phyloP scores from a whole-genome alignment of 148 eudicot genomes.

The Fagopyrum tataricum region DNA sequence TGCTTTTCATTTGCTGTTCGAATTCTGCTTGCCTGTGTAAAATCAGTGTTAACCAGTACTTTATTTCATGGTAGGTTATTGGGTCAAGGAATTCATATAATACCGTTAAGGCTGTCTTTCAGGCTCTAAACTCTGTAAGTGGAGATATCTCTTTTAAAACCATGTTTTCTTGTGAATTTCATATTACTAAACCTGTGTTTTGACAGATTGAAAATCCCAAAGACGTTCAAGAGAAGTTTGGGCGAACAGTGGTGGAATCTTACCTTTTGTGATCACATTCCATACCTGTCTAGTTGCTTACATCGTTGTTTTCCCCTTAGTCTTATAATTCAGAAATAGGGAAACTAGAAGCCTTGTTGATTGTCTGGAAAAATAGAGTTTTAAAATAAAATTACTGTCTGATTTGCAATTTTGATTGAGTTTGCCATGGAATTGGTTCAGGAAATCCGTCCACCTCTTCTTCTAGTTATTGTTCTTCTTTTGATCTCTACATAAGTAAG shows the following conservation, averaged over 20 bases:
- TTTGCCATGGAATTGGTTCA: conserved; percentile 4
- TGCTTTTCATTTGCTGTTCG: neutral
- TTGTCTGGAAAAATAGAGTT: neutral
- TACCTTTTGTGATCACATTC: conserved; percentile 44
- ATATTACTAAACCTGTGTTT: neutral
- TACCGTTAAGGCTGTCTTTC: conserved; percentile 80
- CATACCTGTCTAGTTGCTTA: neutral
- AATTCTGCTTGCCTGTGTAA: neutral
- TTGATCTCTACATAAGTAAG: neutral
- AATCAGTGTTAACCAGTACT: neutral
- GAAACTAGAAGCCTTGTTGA: neutral
- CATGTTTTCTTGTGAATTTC: neutral
- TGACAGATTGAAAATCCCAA: conserved; percentile 85
- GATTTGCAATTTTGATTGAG: neutral
- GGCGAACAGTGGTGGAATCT: conserved; percentile 87
- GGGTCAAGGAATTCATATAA: conserved; percentile 91
- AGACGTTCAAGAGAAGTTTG: conserved; percentile 93
- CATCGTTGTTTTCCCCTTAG: neutral
- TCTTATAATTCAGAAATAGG: neutral
- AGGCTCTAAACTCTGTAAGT: conserved; percentile 85
- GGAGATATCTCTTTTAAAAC: neutral
- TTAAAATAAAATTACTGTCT: neutral
- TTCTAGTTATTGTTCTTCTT: neutral
- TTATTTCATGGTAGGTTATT: conserved; percentile 44
- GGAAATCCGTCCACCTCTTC: neutral